phyloP scores from a whole-genome alignment of 2,329 filamentous ascomycete species.

The Pseudonectria foliicola region DNA sequence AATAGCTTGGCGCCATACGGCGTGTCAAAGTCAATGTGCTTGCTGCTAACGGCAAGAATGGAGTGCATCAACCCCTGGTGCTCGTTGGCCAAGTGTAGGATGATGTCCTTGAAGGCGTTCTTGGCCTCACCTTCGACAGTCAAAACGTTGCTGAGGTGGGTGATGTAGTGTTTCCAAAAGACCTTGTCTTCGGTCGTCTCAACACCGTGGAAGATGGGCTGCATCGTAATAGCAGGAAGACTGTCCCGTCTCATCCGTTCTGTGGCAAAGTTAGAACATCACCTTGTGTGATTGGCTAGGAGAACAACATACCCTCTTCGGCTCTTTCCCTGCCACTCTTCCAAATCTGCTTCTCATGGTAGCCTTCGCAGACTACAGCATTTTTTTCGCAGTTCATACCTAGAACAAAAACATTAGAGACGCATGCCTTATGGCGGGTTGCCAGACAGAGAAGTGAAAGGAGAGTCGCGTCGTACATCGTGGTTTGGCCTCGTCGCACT shows the following conservation, averaged over 20 bases:
- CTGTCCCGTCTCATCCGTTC: conserved; percentile 43
- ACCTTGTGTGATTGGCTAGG: background rate
- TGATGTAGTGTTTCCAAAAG: conserved; percentile 78
- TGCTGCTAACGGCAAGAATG: conserved; percentile 74
- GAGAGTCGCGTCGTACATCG: conserved; percentile 39
- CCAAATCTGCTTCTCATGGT: conserved; percentile 81
- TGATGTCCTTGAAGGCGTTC: conserved; percentile 79
- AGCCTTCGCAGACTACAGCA: conserved; percentile 84
- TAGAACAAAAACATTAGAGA: conserved; percentile 30
- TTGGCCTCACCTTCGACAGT: conserved; percentile 74
- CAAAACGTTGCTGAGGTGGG: conserved; percentile 69
- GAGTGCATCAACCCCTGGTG: conserved; percentile 87
- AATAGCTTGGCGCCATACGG: conserved; percentile 49
- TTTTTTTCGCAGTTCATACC: conserved; percentile 90
- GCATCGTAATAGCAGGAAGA: conserved; percentile 49
- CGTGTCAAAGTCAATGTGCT: conserved; percentile 58
- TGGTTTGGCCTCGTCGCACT: conserved; percentile 63
- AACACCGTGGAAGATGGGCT: conserved; percentile 69
- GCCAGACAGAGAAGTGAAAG: too few relatives aligned
- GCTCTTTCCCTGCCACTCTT: conserved; percentile 73
- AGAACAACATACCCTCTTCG: conserved; percentile 50
- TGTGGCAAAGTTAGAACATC: conserved; percentile 21
- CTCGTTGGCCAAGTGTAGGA: conserved; percentile 73
- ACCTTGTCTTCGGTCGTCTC: conserved; percentile 73
- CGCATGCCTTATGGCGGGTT: too few relatives aligned